phyloP scores from a whole-genome alignment of 805 yeast species.

The Lipomyces yamanashiensis region DNA sequence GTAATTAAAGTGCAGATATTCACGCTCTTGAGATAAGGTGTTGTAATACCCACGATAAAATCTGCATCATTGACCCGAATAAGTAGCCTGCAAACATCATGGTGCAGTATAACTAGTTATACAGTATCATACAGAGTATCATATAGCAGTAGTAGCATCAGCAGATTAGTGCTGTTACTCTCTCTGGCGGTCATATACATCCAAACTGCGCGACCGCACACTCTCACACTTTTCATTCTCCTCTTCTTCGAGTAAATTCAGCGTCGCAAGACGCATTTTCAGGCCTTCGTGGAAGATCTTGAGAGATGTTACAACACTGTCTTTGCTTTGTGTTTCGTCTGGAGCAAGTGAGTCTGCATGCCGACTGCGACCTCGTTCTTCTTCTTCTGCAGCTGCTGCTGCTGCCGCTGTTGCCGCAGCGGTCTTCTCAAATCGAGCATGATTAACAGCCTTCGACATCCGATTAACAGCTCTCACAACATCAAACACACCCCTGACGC shows the following conservation, averaged over 20 bases:
- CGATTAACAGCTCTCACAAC: slow-evolving; percentile 27
- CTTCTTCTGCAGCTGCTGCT: slow-evolving; percentile 1
- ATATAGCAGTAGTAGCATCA: no score
- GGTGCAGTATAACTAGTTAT: no score
- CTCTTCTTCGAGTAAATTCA: slow-evolving; percentile 11
- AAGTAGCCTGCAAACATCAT: neutral
- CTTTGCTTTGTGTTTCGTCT: slow-evolving; percentile 2
- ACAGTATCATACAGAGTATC: no score
- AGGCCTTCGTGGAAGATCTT: slow-evolving; percentile 18
- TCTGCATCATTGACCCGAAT: neutral
- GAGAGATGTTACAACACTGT: slow-evolving; percentile 12
- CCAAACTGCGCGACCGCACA: slow-evolving; percentile 3
- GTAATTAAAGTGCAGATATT: no score
- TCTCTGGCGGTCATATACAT: slow-evolving; percentile 6
- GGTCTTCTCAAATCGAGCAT: no score
- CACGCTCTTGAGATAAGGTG: no score
- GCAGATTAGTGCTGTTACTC: neutral
- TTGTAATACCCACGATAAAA: no score
- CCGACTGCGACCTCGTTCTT: neutral
- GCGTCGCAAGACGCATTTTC: slow-evolving; percentile 13
- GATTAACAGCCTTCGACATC: neutral
- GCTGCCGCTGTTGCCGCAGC: neutral
- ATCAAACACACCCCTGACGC: slow-evolving; percentile 26
- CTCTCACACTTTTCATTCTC: neutral
- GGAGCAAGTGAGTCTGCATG: neutral